Evolutionary conservation across 2,329 filamentous ascomycete genomes (phyloP).

Genomic region (Alternaria sp.): DNA sequence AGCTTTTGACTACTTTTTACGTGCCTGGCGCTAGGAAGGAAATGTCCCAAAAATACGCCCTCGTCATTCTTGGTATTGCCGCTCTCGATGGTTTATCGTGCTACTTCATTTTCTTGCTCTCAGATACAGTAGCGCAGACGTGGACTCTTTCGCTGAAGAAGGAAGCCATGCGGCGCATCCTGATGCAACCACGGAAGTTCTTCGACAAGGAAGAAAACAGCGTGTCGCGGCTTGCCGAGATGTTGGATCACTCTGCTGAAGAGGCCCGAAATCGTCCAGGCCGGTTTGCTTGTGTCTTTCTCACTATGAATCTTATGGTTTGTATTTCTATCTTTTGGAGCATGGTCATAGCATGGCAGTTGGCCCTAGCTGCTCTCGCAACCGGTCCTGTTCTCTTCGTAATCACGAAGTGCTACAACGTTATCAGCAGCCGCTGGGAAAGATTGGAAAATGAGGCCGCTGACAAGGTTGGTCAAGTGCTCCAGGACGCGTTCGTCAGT

Average conservation of each 20-base stretch:
- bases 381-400: constrained; percentile 71
- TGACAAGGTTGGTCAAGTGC: constrained; percentile 65
- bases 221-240: constrained; percentile 68
- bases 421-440: constrained; percentile 75
- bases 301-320: constrained; percentile 72
- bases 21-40: constrained; percentile 56
- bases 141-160: constrained; percentile 78
- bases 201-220: constrained; percentile 74
- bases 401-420: constrained; percentile 69
- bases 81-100: constrained; percentile 68
- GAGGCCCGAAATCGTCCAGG: constrained; percentile 85
- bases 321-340: constrained; percentile 76
- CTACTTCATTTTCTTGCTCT: constrained; percentile 71
- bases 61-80: constrained; percentile 72
- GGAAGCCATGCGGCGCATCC: constrained; percentile 70
- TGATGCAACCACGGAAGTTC: constrained; percentile 79
- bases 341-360: constrained; percentile 74
- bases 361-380: constrained; percentile 77
- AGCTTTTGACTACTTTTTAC: constrained; percentile 75
- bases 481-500: constrained; percentile 78
- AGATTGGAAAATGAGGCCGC: constrained; percentile 67
- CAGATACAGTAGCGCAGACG: constrained; percentile 73
- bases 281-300: constrained; percentile 73
- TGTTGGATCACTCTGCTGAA: constrained; percentile 80
- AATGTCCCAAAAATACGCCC: constrained; percentile 68